Evolutionary conservation across 1,139 yeast genomes (phyloP).

Genomic region (Casaregolazyma lundiana): DNA sequence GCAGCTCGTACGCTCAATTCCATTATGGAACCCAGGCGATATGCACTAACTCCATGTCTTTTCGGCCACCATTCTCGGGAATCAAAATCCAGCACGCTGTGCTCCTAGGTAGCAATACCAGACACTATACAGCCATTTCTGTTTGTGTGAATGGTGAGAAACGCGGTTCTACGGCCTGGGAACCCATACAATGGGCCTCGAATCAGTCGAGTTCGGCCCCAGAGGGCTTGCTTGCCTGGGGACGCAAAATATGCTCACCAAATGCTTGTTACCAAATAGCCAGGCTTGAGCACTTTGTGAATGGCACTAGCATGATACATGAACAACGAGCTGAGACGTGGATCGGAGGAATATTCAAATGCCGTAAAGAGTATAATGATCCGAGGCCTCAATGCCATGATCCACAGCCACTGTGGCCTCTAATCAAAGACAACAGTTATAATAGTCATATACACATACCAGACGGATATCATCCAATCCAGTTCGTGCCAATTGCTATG

Average conservation of each 20-base stretch:
- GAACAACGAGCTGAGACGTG: conserved; percentile 48
- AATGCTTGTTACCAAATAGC: conserved; percentile 52
- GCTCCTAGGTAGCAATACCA: conserved; percentile 15
- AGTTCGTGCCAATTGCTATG: conserved; percentile 14
- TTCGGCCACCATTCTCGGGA: conserved; percentile 19
- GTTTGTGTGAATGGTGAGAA: conserved; percentile 14
- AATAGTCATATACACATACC: conserved; percentile 20
- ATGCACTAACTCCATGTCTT: conserved; percentile 13
- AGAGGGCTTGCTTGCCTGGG: conserved; percentile 22
- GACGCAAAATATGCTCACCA: conserved; percentile 22
- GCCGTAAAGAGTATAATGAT: conserved; percentile 35
- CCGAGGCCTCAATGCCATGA: conserved; percentile 21
- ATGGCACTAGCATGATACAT: conserved; percentile 43
- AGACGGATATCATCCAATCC: conserved; percentile 13
- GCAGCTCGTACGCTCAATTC: background rate
- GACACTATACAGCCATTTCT: conserved; percentile 21
- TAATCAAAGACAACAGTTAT: conserved; percentile 21
- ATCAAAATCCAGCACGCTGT: conserved; percentile 27
- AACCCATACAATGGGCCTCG: background rate
- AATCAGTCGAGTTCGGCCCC: background rate
- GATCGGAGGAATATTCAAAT: conserved; percentile 60
- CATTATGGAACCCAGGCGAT: conserved; percentile 11
- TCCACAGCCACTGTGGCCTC: conserved; percentile 23
- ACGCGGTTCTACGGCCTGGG: background rate
- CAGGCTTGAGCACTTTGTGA: conserved; percentile 50